Conservation (phyloP, 768 basidiomycete genomes). For the Pleurotus eryngii region DNA sequence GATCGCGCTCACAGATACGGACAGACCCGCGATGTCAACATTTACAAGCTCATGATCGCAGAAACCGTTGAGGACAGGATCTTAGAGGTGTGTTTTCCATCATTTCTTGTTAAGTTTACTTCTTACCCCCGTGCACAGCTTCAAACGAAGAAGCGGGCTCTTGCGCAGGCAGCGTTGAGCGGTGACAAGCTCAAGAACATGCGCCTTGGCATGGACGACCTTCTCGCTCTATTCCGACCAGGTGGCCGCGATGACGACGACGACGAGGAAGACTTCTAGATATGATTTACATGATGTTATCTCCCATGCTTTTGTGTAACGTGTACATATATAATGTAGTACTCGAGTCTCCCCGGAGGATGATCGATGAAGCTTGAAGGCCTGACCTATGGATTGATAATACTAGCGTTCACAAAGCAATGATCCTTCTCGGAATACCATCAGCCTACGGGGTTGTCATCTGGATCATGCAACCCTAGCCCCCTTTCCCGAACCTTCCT, state of each 20-base stretch:
- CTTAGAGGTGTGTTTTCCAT: slow-evolving; percentile 44
- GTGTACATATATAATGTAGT: no score
- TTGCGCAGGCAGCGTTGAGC: slow-evolving; percentile 80
- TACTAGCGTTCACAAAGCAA: no score
- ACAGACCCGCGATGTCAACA: slow-evolving; percentile 82
- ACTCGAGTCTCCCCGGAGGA: no score
- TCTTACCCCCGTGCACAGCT: slow-evolving; percentile 40
- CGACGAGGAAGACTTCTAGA: slow-evolving; percentile 36
- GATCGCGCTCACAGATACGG: slow-evolving; percentile 90
- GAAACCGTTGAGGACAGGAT: slow-evolving; percentile 88
- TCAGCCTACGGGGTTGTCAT: no score
- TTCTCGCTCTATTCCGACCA: slow-evolving; percentile 74
- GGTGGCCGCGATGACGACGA: slow-evolving; percentile 61
- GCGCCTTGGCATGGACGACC: slow-evolving; percentile 81
- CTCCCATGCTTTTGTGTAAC: background rate
- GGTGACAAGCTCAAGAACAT: slow-evolving; percentile 86
- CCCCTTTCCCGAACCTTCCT: no score
- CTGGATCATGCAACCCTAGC: no score
- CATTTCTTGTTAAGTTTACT: background rate
- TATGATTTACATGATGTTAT: background rate
- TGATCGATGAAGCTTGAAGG: no score
- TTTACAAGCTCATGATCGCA: slow-evolving; percentile 85
- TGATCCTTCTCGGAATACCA: no score
- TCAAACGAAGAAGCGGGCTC: slow-evolving; percentile 88
- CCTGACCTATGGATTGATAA: no score